Percentiles rank a stretch among this genome's conserved stretches.
These are phyloP conservation scores for Tympanopsis confertula DNA, from an alignment of 2,329 filamentous ascomycete species.

Conservation along the genomic window DNA sequence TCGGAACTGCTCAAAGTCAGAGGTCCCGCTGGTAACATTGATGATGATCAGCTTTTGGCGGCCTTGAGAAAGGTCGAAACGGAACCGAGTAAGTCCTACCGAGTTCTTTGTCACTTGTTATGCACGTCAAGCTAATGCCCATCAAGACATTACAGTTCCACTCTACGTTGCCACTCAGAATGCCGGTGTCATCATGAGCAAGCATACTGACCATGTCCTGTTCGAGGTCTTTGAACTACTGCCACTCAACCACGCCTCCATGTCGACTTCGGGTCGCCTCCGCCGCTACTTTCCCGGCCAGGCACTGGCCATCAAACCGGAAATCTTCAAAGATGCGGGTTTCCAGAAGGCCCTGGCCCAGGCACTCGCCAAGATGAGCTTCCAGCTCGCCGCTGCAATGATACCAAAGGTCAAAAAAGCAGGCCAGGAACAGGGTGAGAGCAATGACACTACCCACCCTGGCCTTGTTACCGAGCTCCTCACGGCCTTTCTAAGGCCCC, in stretches of 20 bases:
- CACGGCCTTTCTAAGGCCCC: conserved; percentile 24
- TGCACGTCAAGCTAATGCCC: too few species aligned
- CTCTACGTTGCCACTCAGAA: conserved; percentile 20
- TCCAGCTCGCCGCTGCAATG: conserved; percentile 17
- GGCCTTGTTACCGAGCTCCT: conserved; percentile 38
- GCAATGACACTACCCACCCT: conserved; percentile 35
- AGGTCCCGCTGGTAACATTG: too few species aligned
- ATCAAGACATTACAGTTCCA: conserved; percentile 13
- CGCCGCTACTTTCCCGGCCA: conserved; percentile 13
- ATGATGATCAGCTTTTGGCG: too few species aligned
- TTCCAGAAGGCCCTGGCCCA: conserved; percentile 11
- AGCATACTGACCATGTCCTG: conserved; percentile 5
- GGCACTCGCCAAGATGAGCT: conserved; percentile 20
- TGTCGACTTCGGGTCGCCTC: conserved; percentile 15
- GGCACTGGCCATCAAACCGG: conserved; percentile 8
- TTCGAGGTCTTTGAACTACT: conserved; percentile 22
- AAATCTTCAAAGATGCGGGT: conserved; percentile 3
- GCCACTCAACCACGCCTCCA: conserved; percentile 11
- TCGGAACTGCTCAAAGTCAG: too few species aligned
- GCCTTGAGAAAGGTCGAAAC: too few species aligned
- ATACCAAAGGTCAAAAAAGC: conserved; percentile 25
- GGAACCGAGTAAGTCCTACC: too few species aligned
- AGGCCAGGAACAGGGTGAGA: conserved; percentile 19
- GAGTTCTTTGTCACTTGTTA: too few species aligned
- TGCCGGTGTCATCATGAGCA: conserved; percentile 17